These are phyloP conservation scores for Extremus antarcticus DNA, from an alignment of 495 filamentous ascomycete species.

Conservation along the genomic window DNA sequence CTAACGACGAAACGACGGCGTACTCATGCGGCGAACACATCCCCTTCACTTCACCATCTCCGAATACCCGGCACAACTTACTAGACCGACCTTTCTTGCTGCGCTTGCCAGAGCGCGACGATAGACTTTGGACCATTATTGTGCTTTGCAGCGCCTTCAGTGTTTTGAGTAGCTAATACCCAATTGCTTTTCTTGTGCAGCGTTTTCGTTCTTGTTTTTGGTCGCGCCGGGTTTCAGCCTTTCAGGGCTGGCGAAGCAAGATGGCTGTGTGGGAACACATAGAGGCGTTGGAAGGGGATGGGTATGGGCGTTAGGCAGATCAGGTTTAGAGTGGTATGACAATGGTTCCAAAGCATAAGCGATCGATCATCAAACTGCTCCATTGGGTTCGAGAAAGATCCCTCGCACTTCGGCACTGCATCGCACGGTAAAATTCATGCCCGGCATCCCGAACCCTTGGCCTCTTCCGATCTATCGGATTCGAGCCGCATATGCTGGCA, in stretches of 20 bases:
- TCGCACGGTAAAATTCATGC: too few species aligned
- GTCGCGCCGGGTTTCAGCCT: too few species aligned
- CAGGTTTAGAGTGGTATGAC: not conserved
- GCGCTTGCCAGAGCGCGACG: not conserved
- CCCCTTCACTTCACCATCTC: not conserved
- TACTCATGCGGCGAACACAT: not conserved
- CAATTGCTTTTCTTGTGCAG: not conserved
- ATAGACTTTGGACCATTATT: not conserved
- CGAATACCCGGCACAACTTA: conserved; percentile 1
- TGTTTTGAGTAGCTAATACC: conserved; percentile 2
- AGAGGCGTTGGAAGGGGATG: too few species aligned
- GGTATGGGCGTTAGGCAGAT: too few species aligned
- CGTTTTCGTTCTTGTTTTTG: not conserved
- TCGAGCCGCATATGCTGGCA: not conserved
- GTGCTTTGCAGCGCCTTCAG: not conserved
- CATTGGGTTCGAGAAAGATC: too few species aligned
- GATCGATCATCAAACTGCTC: too few species aligned
- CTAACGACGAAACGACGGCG: conserved; percentile 11
- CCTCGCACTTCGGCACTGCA: too few species aligned
- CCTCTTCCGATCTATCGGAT: not conserved
- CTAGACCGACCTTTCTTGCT: not conserved
- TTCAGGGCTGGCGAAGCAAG: not conserved
- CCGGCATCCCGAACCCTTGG: too few species aligned
- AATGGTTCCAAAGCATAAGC: not conserved
- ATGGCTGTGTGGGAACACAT: not conserved